Conservation (phyloP, 2,329 filamentous ascomycete genomes). For the Aspergillus ochraceus region DNA sequence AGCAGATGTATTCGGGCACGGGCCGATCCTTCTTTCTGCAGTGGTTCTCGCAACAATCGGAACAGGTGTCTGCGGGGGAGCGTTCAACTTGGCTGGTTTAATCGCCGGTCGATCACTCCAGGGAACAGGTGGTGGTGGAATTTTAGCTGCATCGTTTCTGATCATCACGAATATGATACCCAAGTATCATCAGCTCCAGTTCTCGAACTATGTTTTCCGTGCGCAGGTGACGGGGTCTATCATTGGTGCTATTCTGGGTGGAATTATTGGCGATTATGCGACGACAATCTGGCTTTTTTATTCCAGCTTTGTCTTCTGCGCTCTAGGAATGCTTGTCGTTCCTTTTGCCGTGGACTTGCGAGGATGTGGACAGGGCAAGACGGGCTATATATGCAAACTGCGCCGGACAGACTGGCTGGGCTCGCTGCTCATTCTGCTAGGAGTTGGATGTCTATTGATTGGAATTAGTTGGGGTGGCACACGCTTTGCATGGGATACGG, state of each 20-base stretch:
- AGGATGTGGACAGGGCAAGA: conserved; percentile 15
- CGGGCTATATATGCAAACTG: conserved; percentile 23
- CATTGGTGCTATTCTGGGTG: conserved; percentile 28
- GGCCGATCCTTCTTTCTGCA: conserved; percentile 44
- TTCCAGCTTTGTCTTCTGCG: conserved; percentile 34
- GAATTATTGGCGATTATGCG: conserved; percentile 25
- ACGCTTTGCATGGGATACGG: conserved; percentile 40
- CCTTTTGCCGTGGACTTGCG: conserved; percentile 32
- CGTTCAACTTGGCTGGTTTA: conserved; percentile 38
- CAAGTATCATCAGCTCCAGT: conserved; percentile 31
- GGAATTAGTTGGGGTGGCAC: conserved; percentile 47
- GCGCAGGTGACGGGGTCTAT: conserved; percentile 34
- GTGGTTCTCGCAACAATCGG: conserved; percentile 49
- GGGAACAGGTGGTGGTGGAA: conserved; percentile 49
- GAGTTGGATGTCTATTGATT: conserved; percentile 40
- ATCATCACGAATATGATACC: conserved; percentile 45
- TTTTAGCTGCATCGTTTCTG: conserved; percentile 44
- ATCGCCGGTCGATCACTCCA: conserved; percentile 47
- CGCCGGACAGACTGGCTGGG: conserved; percentile 45
- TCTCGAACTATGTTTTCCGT: conserved; percentile 32
- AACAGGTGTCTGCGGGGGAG: conserved; percentile 45
- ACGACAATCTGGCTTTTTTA: conserved; percentile 32
- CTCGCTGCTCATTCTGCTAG: conserved; percentile 39
- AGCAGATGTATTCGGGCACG: conserved; percentile 47
- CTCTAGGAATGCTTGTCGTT: conserved; percentile 27